Evolutionary conservation across 768 basidiomycete genomes (phyloP), one percentile per base, ranked within the genome.

Genomic region (Psilocybe tampanensis): DNA sequence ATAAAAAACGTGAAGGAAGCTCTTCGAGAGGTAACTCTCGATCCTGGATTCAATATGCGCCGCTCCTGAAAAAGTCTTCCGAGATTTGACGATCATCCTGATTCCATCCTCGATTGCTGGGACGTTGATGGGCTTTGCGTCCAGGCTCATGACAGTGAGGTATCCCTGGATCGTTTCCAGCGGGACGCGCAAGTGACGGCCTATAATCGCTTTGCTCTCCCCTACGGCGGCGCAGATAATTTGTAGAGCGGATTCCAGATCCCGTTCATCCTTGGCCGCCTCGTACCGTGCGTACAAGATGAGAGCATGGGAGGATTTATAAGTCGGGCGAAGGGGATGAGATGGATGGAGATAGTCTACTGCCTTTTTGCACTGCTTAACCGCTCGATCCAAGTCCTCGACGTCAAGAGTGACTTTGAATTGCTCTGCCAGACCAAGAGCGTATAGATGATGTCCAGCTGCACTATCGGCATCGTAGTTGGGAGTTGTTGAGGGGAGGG

Each of bases 1-100:
- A 17, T 8, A 23, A 24, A 47, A 47, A 6, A 22, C 3, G n/a
- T 24, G 23, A 11, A 45, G 29, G 11, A 44, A 22, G 18, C 42
- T 42, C 43, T 54, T 33, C 17, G 52, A 54, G 52, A 54, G 42
- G 22, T 54, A 54, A 26, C 45, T 44, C 21, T 54, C 52, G 26
- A 54, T 34, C 13, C 43, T 42, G 19, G 52, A 54, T 33, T 54
- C 52, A 12, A 54, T 19, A 8, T 44, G 43, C 15, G 13, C 42
- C 11, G 52, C 42, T 6, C 52, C 52, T 8, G 52, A 54, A 33
- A 44, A 54, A n/a, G 15, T 22, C 43, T 54, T 54, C 9, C 52
- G 23, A 8, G 52, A 54, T 19, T 18, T 54, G 21, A 11, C 5
- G n/a, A 54, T 43, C 13, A 18, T 24, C 2, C 29, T 8, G 18